phyloP scores from a whole-genome alignment of 1,284 basidiomycete genomes.

The Cutaneotrichosporon cutaneum region DNA sequence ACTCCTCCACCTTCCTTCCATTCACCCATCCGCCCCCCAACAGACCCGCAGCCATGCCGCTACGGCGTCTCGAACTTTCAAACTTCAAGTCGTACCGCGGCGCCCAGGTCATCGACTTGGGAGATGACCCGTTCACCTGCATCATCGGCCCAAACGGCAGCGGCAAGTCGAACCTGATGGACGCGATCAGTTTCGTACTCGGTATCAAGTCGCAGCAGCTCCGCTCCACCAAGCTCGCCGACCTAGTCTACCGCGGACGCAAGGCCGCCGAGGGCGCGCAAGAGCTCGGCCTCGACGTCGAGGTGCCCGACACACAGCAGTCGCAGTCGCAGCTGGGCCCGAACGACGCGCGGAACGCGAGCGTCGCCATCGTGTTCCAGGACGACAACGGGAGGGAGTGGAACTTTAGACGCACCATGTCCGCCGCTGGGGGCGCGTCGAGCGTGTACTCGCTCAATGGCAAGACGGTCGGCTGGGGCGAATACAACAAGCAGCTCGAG shows the following conservation, averaged over 20 bases:
- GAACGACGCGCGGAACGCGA: constrained; percentile 78
- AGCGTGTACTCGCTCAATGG: constrained; percentile 86
- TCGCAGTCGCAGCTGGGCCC: constrained; percentile 54
- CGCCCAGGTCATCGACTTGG: constrained; percentile 57
- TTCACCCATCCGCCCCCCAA: background rate
- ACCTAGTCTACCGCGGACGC: constrained; percentile 90
- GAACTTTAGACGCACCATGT: constrained; percentile 72
- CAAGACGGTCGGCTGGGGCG: constrained; percentile 72
- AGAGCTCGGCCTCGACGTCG: constrained; percentile 54
- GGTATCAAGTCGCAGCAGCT: constrained; percentile 93
- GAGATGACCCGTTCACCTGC: constrained; percentile 73
- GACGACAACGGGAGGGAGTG: constrained; percentile 78
- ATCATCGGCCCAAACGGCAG: constrained; percentile 98
- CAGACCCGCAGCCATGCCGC: constrained; percentile 44
- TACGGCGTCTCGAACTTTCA: constrained; percentile 68
- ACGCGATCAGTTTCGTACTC: constrained; percentile 98
- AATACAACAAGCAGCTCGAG: constrained; percentile 80
- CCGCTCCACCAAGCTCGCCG: constrained; percentile 87
- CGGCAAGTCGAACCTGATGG: constrained; percentile 99
- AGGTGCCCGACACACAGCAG: constrained; percentile 33
- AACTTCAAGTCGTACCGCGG: constrained; percentile 89
- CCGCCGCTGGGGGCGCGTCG: constrained; percentile 67
- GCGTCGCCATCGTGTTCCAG: constrained; percentile 88
- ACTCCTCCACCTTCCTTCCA: constrained; percentile 3
- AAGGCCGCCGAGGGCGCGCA: constrained; percentile 58